phyloP scores from a whole-genome alignment of 2,329 filamentous ascomycete genomes.

The Fusarium goolgardi region DNA sequence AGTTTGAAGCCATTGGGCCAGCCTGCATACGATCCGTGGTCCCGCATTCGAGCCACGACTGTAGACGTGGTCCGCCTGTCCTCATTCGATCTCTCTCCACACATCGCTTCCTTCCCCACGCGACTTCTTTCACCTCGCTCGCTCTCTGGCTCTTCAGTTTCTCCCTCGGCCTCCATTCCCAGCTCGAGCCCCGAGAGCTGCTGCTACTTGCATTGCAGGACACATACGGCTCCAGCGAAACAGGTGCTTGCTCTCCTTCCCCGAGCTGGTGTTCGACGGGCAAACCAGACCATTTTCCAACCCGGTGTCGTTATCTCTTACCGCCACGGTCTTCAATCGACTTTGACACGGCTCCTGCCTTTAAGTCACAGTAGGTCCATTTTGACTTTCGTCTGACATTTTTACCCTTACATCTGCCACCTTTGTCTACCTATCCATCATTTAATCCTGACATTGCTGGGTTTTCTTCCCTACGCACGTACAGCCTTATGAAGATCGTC shows the following conservation, averaged over 20 bases:
- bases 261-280: conserved; percentile 39
- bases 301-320: conserved; percentile 47
- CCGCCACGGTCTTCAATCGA: conserved; percentile 44
- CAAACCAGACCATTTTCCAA: conserved; percentile 48
- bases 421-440: conserved; percentile 36
- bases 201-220: conserved; percentile 52
- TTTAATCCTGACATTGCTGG: conserved; percentile 36
- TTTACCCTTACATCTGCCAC: conserved; percentile 32
- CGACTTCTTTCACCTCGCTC: conserved; percentile 50
- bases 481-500: conserved; percentile 46
- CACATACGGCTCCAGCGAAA: conserved; percentile 50
- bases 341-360: conserved; percentile 37
- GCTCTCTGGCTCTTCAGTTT: conserved; percentile 50
- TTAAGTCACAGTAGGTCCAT: conserved; percentile 48
- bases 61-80: conserved; percentile 49
- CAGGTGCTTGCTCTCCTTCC: conserved; percentile 46
- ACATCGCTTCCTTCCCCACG: conserved; percentile 52
- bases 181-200: conserved; percentile 48
- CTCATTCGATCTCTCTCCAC: conserved; percentile 53
- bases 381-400: conserved; percentile 39
- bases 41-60: conserved; percentile 57
- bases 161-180: conserved; percentile 48
- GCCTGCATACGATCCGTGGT: conserved; percentile 53
- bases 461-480: conserved; percentile 34
- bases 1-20: conserved; percentile 51